Conservation (phyloP, 306 rosid species). For the Lathyrus tuberosus region DNA sequence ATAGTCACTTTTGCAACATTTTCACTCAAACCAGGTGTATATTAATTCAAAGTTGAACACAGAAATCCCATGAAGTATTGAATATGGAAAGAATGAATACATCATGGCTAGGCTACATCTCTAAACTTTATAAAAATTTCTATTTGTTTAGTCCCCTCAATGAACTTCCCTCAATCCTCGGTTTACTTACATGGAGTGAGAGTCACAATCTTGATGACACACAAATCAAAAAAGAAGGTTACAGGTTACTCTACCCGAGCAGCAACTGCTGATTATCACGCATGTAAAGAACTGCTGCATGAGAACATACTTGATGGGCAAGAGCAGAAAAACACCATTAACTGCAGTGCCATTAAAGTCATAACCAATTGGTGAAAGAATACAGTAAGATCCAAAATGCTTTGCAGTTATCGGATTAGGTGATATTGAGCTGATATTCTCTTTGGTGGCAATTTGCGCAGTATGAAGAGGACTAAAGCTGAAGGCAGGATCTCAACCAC, state of each 20-base stretch:
- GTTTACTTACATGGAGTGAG: conserved; percentile 29
- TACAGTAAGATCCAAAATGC: conserved; percentile 42
- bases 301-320: conserved; percentile 40
- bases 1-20: background rate
- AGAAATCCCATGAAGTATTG: conserved; percentile 6
- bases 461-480: conserved; percentile 84
- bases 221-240: conserved; percentile 29
- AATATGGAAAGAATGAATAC: conserved; percentile 33
- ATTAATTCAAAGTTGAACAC: background rate
- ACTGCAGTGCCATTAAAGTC: conserved; percentile 30
- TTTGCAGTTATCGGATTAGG: conserved; percentile 62
- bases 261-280: conserved; percentile 41
- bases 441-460: conserved; percentile 94
- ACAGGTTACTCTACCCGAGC: conserved; percentile 40
- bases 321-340: conserved; percentile 21
- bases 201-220: conserved; percentile 31
- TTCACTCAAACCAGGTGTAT: background rate
- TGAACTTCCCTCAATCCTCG: background rate
- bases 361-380: conserved; percentile 31
- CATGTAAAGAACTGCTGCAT: conserved; percentile 41
- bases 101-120: conserved; percentile 28
- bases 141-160: background rate
- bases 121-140: conserved; percentile 40
- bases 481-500: conserved; percentile 95
- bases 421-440: conserved; percentile 91